phyloP scores from a whole-genome alignment of 352 stramenopile genomes.

The Globisporangium canariense region DNA sequence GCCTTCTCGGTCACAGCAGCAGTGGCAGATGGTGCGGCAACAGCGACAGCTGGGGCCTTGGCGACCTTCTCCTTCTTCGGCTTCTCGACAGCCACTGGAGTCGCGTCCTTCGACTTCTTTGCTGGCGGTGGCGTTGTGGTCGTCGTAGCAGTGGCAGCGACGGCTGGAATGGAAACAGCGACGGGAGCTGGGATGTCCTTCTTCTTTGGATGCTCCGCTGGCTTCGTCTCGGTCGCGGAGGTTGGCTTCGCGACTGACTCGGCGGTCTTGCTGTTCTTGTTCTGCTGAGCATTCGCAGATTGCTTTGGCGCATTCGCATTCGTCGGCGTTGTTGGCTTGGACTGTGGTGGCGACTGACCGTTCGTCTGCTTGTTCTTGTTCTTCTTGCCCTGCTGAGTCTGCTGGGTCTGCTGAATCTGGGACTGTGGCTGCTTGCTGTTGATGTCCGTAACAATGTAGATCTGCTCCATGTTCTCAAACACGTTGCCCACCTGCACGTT shows the following conservation, averaged over 20 bases:
- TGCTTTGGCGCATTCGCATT: slow-evolving; percentile 12
- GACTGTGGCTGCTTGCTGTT: slow-evolving; percentile 8
- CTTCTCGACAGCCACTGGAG: slow-evolving; percentile 1
- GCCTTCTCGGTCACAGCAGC: slow-evolving; percentile 8
- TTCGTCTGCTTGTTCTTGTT: slow-evolving; percentile 10
- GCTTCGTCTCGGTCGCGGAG: slow-evolving; percentile 2
- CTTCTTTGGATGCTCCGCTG: slow-evolving; percentile 10
- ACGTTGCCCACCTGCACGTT: slow-evolving; percentile 74
- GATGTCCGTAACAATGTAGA: slow-evolving; percentile 56
- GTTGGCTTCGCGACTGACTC: slow-evolving; percentile 1
- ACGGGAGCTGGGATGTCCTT: slow-evolving; percentile 17
- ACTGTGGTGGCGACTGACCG: slow-evolving; percentile 12
- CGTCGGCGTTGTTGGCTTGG: slow-evolving; percentile 5
- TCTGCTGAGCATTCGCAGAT: slow-evolving; percentile 5
- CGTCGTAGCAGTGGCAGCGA: background rate
- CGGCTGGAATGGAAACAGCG: slow-evolving; percentile 11
- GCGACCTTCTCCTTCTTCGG: slow-evolving; percentile 14
- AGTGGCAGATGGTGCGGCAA: background rate
- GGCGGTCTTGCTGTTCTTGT: slow-evolving; percentile 1
- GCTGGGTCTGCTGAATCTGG: slow-evolving; percentile 1
- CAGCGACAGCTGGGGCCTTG: slow-evolving; percentile 6
- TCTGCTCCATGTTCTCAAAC: slow-evolving; percentile 77
- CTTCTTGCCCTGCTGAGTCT: slow-evolving; percentile 6
- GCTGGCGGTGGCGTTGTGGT: background rate
- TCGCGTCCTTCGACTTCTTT: slow-evolving; percentile 19